Base-by-base conservation (phyloP, 306 rosid genomes). In the Medicago truncatula region DNA sequence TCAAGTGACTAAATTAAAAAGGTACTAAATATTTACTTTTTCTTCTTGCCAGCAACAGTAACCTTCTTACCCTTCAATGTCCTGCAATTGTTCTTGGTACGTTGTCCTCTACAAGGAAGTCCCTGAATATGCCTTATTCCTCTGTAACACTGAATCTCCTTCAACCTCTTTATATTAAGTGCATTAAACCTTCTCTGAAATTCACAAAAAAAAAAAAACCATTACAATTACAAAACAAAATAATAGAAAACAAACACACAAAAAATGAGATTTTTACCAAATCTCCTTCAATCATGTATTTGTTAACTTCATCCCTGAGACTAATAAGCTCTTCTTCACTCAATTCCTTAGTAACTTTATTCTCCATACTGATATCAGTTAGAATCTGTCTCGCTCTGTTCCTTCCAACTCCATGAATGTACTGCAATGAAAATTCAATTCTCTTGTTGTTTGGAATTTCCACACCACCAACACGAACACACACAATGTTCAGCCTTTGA, bases 51-150 rank as follows among this genome's bases (percentile, higher is more conserved):
- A 13, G 98, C 86, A 89, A 93, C 86, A 44, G 98, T 78, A 67
- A 93, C 89, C 76, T 74, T 89, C 88, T 93, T 93, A 73, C 98
- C 98, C 91, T 93, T 93, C 90, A 94, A 86, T 66, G 97, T 94
- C 80, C 97, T 78, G 77, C 96, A 90, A 80, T 94, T 94, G 75
- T 91, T 94, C 90, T 94, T 94, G 20, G 97, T 91, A 57, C 92
- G 90, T 78, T 94, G 98, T 34, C 97, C 98, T 78, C 98, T 83
- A 75, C 98, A 94, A 4, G 98, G 98, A 72, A 94, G 84, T 9
- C 98, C 96, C 73, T 90, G 91, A 81, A 86, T 91, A 70, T 94
- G 98, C 74, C 98, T 84, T 21, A 94, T 57, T 57, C 98, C 98
- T 84, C 98, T 75, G 61, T 94, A 94, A 74, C 98, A 94, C 79